Conservation (phyloP, 2,329 filamentous ascomycete species). For the Cadophora luteo-olivacea region DNA sequence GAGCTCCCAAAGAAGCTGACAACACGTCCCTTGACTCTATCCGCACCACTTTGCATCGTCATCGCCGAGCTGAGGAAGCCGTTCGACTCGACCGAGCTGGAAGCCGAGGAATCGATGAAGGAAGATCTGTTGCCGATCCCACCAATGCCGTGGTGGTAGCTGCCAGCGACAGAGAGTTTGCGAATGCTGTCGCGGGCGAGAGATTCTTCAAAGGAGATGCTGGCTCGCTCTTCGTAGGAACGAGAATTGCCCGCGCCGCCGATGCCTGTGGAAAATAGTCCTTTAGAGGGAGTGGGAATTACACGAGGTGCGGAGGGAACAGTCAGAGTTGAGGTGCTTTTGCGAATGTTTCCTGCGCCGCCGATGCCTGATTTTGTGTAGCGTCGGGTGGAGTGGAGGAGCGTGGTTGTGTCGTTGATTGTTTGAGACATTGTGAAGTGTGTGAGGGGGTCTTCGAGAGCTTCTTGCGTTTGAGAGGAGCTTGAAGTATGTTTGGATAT, state of each 20-base stretch:
- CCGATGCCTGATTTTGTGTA: conserved; percentile 31
- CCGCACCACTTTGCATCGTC: conserved; percentile 21
- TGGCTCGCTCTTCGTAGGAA: conserved; percentile 23
- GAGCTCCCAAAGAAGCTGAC: background rate
- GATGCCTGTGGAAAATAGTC: conserved; percentile 26
- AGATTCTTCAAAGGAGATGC: conserved; percentile 11
- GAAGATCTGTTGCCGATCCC: conserved; percentile 36
- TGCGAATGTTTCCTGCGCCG: conserved; percentile 30
- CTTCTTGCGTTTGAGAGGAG: too few relatives aligned
- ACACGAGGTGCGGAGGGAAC: background rate
- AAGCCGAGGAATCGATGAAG: conserved; percentile 3
- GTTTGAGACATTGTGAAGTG: conserved; percentile 20
- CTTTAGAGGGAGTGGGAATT: conserved; percentile 10
- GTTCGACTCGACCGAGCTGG: conserved; percentile 14
- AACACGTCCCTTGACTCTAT: conserved; percentile 13
- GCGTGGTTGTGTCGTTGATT: conserved; percentile 4
- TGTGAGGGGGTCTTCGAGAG: too few relatives aligned
- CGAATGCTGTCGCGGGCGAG: background rate
- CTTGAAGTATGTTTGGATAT: background rate
- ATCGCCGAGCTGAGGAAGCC: conserved; percentile 6
- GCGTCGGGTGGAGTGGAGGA: conserved; percentile 14
- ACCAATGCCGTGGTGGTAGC: conserved; percentile 33
- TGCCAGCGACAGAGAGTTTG: conserved; percentile 11
- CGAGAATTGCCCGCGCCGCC: conserved; percentile 29
- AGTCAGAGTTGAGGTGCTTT: background rate